phyloP scores from a whole-genome alignment of 2,329 filamentous ascomycete genomes.

The Fonsecaea pedrosoi region DNA sequence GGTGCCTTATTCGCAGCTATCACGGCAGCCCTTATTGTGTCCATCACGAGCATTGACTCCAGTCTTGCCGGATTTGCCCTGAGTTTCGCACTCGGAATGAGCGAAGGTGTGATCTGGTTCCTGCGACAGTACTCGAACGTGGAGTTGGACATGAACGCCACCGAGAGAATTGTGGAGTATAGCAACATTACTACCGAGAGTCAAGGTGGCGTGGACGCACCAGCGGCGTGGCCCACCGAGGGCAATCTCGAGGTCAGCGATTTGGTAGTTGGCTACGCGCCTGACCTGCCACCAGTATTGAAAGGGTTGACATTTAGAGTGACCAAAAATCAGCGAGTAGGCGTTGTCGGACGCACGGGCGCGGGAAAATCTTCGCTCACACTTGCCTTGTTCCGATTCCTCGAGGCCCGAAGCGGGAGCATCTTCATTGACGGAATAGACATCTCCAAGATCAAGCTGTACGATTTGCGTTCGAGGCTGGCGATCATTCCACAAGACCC shows the following conservation, averaged over 20 bases:
- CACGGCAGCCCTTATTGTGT: conserved; percentile 69
- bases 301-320: conserved; percentile 72
- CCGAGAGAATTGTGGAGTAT: conserved; percentile 78
- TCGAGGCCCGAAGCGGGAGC: conserved; percentile 70
- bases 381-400: conserved; percentile 77
- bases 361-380: conserved; percentile 80
- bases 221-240: conserved; percentile 76
- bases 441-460: conserved; percentile 73
- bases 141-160: conserved; percentile 80
- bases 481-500: conserved; percentile 86
- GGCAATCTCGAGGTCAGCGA: conserved; percentile 76
- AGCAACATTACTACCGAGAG: conserved; percentile 71
- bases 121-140: conserved; percentile 72
- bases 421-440: conserved; percentile 76
- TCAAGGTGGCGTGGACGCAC: conserved; percentile 65
- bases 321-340: conserved; percentile 71
- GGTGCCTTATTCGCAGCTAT: conserved; percentile 72
- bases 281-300: conserved; percentile 73
- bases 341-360: conserved; percentile 79
- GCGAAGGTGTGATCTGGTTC: conserved; percentile 67
- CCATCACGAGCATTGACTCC: conserved; percentile 67
- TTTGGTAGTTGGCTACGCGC: conserved; percentile 74
- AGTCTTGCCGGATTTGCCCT: conserved; percentile 77
- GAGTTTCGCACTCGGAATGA: conserved; percentile 74
- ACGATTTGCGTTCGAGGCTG: conserved; percentile 73